A percentile compares a stretch with the other conserved stretches of the same genome.
Conservation (phyloP, 192 early-diverging fungal species). For the Dissophora globulifera region DNA sequence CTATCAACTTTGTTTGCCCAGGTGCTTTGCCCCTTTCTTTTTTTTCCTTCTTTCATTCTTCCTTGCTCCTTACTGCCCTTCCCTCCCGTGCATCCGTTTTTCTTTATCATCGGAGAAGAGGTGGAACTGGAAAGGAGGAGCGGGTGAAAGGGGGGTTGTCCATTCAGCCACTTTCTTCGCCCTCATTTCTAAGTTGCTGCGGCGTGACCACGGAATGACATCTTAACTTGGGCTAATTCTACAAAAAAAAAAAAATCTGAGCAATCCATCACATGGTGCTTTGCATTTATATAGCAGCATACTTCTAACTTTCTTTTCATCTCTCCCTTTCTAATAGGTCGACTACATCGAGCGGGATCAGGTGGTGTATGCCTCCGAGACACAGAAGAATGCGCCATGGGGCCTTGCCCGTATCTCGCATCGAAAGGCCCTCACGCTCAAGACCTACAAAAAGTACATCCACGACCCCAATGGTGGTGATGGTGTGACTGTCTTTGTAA, state of each 20-base stretch:
- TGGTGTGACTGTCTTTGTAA: constrained; percentile 92
- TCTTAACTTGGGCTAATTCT: no score
- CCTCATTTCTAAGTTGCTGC: no score
- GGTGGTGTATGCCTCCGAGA: constrained; percentile 73
- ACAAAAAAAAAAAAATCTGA: no score
- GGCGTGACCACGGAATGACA: no score
- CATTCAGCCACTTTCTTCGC: no score
- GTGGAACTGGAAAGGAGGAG: no score
- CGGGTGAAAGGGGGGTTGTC: no score
- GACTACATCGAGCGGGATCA: constrained; percentile 87
- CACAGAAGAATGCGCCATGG: constrained; percentile 85
- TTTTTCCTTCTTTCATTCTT: neutral
- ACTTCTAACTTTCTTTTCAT: constrained; percentile 7
- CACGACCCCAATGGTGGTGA: constrained; percentile 79
- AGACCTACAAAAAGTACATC: constrained; percentile 74
- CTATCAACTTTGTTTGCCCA: neutral
- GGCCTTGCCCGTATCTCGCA: constrained; percentile 87
- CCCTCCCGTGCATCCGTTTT: neutral
- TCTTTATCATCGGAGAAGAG: no score
- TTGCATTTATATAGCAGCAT: no score
- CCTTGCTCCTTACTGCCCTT: neutral
- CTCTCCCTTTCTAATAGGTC: constrained; percentile 57
- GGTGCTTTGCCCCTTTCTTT: constrained; percentile 11
- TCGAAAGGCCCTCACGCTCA: constrained; percentile 67
- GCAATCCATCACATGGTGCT: no score